These are phyloP conservation scores for Jaltomata sinuosa DNA, from an alignment of 257 asterid genomes.

Conservation along the genomic window DNA sequence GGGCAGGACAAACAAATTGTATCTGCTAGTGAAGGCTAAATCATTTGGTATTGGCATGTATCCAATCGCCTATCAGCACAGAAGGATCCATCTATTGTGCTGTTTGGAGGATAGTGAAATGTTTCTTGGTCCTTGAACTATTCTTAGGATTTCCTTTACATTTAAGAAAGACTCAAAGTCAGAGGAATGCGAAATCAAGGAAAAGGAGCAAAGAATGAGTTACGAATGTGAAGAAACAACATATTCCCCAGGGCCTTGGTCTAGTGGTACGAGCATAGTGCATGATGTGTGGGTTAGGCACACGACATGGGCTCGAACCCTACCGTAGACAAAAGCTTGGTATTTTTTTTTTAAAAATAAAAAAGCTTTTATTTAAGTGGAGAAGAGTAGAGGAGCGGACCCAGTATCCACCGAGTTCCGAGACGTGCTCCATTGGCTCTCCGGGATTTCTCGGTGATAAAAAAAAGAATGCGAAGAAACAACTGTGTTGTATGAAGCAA, in stretches of 20 bases:
- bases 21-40: background rate
- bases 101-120: background rate
- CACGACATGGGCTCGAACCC: background rate
- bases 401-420: background rate
- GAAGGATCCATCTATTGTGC: background rate
- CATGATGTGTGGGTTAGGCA: background rate
- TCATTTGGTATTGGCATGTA: background rate
- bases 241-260: background rate
- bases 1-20: background rate
- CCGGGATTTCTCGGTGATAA: background rate
- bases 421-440: background rate
- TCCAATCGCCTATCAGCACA: background rate
- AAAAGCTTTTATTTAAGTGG: background rate
- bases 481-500: background rate
- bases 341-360: background rate
- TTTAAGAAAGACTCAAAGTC: background rate
- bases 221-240: background rate
- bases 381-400: background rate
- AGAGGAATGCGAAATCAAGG: background rate
- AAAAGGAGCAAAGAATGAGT: background rate
- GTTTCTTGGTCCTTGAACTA: background rate
- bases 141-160: background rate
- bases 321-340: background rate
- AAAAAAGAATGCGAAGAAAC: background rate
- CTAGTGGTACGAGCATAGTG: background rate